phyloP scores from a whole-genome alignment of 1,139 yeast genomes.

The Blastobotrys ciferrii region DNA sequence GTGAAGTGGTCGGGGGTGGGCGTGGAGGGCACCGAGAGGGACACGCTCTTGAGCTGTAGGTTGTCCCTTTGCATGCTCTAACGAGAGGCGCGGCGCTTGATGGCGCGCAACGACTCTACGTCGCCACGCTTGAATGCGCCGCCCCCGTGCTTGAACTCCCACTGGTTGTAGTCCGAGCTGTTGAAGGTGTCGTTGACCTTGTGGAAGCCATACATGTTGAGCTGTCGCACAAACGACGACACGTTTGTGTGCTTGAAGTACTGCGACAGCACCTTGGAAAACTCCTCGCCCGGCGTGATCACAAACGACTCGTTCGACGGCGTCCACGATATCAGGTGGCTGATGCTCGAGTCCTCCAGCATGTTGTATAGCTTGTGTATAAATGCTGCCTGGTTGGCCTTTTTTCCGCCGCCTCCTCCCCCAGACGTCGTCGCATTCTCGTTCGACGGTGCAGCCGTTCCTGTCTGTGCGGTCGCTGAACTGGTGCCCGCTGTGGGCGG shows the following conservation, averaged over 20 bases:
- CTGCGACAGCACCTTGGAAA: constrained; percentile 66
- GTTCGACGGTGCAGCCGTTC: not conserved
- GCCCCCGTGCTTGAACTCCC: constrained; percentile 89
- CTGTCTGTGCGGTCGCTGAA: constrained; percentile 1
- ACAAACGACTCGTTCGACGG: constrained; percentile 49
- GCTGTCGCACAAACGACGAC: constrained; percentile 91
- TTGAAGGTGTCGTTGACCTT: constrained; percentile 53
- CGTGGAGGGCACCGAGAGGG: constrained; percentile 31
- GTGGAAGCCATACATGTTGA: constrained; percentile 98
- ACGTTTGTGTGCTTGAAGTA: constrained; percentile 94
- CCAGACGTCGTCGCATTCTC: constrained; percentile 7
- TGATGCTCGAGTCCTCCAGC: constrained; percentile 53
- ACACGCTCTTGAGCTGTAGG: constrained; percentile 31
- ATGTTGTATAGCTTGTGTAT: constrained; percentile 59
- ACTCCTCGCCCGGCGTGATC: constrained; percentile 44
- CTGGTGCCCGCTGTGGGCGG: not conserved
- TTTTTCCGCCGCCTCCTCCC: constrained; percentile 14
- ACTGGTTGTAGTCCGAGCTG: constrained; percentile 37
- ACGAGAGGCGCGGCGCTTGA: constrained; percentile 59
- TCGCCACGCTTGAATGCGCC: constrained; percentile 79
- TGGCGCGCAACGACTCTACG: constrained; percentile 58
- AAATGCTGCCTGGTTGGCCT: constrained; percentile 48
- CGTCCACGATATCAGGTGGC: constrained; percentile 77
- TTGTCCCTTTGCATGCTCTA: constrained; percentile 35
- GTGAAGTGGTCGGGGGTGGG: constrained; percentile 24